These are phyloP conservation scores for Pythium rishiriense DNA, from an alignment of 352 stramenopile genomes.

Conservation along the genomic window DNA sequence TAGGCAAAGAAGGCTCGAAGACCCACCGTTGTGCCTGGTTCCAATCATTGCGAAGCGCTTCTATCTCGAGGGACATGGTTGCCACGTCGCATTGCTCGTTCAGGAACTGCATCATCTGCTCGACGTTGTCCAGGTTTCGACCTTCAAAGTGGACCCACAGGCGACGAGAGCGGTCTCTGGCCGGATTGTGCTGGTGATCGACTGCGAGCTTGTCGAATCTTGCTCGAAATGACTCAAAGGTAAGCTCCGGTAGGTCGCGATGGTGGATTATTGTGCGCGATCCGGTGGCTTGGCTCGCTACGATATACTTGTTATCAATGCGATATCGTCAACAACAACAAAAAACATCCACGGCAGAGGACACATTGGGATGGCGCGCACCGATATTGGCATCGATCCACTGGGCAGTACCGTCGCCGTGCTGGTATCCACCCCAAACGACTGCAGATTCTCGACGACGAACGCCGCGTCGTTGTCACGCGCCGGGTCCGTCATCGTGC, in stretches of 20 bases:
- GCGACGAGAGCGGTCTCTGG: neutral
- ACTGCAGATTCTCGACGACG: slow-evolving; percentile 42
- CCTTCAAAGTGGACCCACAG: slow-evolving; percentile 78
- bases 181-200: neutral
- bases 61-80: slow-evolving; percentile 64
- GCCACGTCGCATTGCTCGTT: neutral
- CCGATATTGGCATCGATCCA: slow-evolving; percentile 66
- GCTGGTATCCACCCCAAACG: slow-evolving; percentile 51
- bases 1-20: too few species aligned
- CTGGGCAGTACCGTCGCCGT: slow-evolving; percentile 35
- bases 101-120: slow-evolving; percentile 57
- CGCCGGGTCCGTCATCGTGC: slow-evolving; percentile 52
- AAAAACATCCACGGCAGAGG: neutral
- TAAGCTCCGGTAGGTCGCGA: slow-evolving; percentile 56
- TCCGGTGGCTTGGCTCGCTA: slow-evolving; percentile 59
- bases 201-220: slow-evolving; percentile 19
- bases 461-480: slow-evolving; percentile 60
- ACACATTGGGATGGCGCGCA: slow-evolving; percentile 23
- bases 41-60: slow-evolving; percentile 71
- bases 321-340: neutral
- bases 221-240: slow-evolving; percentile 38
- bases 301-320: slow-evolving; percentile 49
- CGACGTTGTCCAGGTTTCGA: slow-evolving; percentile 61
- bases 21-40: slow-evolving; percentile 49
- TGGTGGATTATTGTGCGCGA: slow-evolving; percentile 75